phyloP scores from a whole-genome alignment of 805 yeast species.

The Saturnispora bothae region DNA sequence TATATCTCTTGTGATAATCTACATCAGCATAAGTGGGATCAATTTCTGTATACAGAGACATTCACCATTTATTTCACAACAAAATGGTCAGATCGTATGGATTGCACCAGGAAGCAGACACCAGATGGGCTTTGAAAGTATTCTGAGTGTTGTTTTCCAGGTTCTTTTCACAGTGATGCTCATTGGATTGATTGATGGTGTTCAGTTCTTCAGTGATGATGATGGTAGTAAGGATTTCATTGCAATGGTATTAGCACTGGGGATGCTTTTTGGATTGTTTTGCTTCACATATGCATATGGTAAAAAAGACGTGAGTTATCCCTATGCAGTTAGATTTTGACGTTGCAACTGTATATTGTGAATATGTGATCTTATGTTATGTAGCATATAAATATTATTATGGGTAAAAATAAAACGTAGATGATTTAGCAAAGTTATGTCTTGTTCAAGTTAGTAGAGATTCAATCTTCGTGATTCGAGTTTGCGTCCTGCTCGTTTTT shows the following conservation, averaged over 20 bases:
- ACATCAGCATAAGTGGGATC: slow-evolving; percentile 48
- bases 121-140: slow-evolving; percentile 63
- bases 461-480: slow-evolving; percentile 2
- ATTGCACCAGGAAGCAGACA: slow-evolving; percentile 56
- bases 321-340: slow-evolving; percentile 24
- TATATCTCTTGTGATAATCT: slow-evolving; percentile 30
- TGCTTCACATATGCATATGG: slow-evolving; percentile 29
- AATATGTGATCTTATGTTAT: background rate
- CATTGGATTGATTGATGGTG: slow-evolving; percentile 29
- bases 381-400: background rate
- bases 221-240: slow-evolving; percentile 1
- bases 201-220: background rate
- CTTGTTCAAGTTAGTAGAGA: background rate
- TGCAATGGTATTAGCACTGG: background rate
- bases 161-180: slow-evolving; percentile 32
- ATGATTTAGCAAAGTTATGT: background rate
- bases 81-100: slow-evolving; percentile 33
- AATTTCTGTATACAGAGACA: slow-evolving; percentile 51
- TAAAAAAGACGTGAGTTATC: slow-evolving; percentile 39
- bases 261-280: slow-evolving; percentile 6
- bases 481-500: slow-evolving; percentile 59
- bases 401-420: background rate
- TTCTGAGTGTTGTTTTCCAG: slow-evolving; percentile 43
- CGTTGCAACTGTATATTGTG: background rate
- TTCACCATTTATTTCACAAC: slow-evolving; percentile 51